Evolutionary conservation across 352 stramenopile genomes (phyloP), one percentile per base, ranked within the genome.

Genomic region (Globisporangium parvum): DNA sequence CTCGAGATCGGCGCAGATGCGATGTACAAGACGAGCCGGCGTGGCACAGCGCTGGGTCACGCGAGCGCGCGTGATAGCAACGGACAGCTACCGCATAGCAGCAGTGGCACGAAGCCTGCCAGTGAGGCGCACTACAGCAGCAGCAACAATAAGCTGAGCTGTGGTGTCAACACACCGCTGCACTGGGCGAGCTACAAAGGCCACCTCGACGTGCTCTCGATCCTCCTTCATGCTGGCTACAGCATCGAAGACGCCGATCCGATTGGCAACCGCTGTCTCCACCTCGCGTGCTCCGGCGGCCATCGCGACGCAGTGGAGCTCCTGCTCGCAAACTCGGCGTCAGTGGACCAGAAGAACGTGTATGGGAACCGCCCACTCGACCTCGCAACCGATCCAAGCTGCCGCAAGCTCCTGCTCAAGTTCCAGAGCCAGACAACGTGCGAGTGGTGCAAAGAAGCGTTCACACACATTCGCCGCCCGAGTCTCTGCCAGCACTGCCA

Each of bases 131-230:
- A 55, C 10, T 41, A 59, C 35, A 55, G 26, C 39, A 41, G 56
- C 35, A 53, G 26, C 39, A 41, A 17, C 20, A 55, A 48, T 47
- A 69, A 57, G 62, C 63, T 41, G 28, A 62, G 26, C 31, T 69
- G 65, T 14, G 69, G 71, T 2, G 62, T 64, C 49, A 91, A 89
- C 53, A 93, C 81, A 12, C 85, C 85, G 12, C 62, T 95, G 40
- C 85, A 95, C 55, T 95, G 85, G 85, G 80, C 82, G n/a, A 86
- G 79, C 66, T 95, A 95, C 66, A 86, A 85, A 49, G 83, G 81
- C 20, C 80, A 93, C 46, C 54, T 66, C 35, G 68, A 87, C 58
- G 74, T 88, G 24, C 77, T 91, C 21, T 71, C 68, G 11, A 62
- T 88, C 41, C 66, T 95, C 23, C 62, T 95, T 23, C 75, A 80